Base-by-base conservation (phyloP, 306 rosid genomes). In the Hylodesmum podocarpum region DNA sequence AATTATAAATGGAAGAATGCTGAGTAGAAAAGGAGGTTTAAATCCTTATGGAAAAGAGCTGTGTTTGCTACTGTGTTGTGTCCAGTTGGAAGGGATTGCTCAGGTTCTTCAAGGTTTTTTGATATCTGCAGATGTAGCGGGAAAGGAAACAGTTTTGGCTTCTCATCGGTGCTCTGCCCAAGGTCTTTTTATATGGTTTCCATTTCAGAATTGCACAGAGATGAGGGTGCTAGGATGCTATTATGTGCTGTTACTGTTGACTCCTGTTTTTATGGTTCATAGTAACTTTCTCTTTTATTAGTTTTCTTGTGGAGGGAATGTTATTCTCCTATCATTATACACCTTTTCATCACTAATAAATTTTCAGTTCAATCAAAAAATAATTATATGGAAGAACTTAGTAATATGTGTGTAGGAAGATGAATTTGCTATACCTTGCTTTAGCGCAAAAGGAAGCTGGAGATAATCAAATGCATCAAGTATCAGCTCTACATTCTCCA, bases 391-490 rank as follows among this genome's bases (percentile, higher is more conserved):
- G 41, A 65, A 72, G 37, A 34, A 70, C 16, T 22, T 36, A 8
- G 5, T 47, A 40, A 66, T 59, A 53, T 75, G 37, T 4, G 46
- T 19, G 62, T 25, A 29, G 33, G 36, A 64, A 62, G 71, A 81
- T 29, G 36, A 80, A 44, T 37, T 66, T 18, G 73, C 33, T 19
- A 31, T 83, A 94, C 98, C 98, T 89, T 90, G 88, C 73, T 88
- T 94, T 37, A 94, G 87, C 63, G 97, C 97, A 84, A 94, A 90
- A 24, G 98, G 98, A 84, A 94, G 85, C 81, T 85, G 95, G 65
- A 94, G 95, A 88, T 94, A 92, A 84, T 94, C 98, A 65, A 92
- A 94, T 25, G 98, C 98, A 78, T 94, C 97, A 67, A 92, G 92
- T 82, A 83, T 92, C 51, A 94, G 91, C 91, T 94, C 97, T 67